Conservation (phyloP, 345 rosid species). For the Psidium guajava region DNA sequence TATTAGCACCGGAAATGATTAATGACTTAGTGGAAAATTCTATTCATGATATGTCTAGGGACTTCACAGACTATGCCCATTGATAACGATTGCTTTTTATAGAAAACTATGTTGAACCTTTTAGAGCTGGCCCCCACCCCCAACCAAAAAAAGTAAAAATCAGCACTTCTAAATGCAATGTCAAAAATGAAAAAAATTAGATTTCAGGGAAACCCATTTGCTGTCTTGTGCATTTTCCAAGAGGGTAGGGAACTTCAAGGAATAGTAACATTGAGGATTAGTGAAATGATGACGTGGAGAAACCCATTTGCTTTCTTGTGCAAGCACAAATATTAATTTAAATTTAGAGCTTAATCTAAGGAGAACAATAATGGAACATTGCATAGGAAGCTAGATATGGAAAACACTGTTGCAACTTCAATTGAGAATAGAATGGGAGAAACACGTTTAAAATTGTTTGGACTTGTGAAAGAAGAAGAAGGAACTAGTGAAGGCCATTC, state of each 20-base stretch:
- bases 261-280: neutral
- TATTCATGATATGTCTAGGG: too few relatives aligned
- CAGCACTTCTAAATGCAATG: too few relatives aligned
- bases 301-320: neutral
- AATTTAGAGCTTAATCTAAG: neutral
- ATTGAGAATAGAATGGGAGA: neutral
- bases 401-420: neutral
- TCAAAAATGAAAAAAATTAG: too few relatives aligned
- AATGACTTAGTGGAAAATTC: too few relatives aligned
- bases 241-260: neutral
- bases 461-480: neutral
- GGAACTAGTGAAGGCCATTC: too few relatives aligned
- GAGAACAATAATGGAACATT: neutral
- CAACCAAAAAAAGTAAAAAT: too few relatives aligned
- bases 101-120: too few relatives aligned
- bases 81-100: too few relatives aligned
- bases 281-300: neutral
- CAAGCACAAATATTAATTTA: neutral
- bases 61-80: too few relatives aligned
- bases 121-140: too few relatives aligned
- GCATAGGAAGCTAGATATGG: neutral
- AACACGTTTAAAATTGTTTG: neutral
- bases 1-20: too few relatives aligned
- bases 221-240: neutral
- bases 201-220: too few relatives aligned